Conservation (phyloP, 257 asterid species). For the Penstemon davidsonii region DNA sequence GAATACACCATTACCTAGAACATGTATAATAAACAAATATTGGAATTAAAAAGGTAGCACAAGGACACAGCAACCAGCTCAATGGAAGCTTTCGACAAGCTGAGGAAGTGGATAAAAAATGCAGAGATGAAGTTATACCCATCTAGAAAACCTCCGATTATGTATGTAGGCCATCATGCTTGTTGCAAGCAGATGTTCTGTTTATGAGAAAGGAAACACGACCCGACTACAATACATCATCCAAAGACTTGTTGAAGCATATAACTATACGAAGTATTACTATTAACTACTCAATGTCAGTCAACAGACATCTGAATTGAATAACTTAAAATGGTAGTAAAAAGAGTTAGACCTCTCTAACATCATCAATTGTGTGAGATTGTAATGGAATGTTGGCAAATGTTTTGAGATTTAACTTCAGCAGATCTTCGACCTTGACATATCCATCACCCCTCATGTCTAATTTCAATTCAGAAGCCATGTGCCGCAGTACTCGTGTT, state of each 20-base stretch:
- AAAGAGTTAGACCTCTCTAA: slow-evolving; percentile 63
- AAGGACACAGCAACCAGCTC: neutral
- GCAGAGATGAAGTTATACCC: too few species aligned
- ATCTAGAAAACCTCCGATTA: neutral
- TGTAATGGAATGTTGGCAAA: slow-evolving; percentile 60
- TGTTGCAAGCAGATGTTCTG: too few species aligned
- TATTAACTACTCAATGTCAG: neutral
- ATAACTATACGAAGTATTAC: neutral
- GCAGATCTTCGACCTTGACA: slow-evolving; percentile 79
- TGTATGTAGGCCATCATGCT: neutral
- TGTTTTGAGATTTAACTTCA: slow-evolving; percentile 76
- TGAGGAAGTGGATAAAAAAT: too few species aligned
- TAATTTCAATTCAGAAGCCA: slow-evolving; percentile 82
- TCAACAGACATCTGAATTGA: neutral
- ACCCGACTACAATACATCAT: neutral
- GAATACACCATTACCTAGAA: neutral
- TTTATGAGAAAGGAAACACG: too few species aligned
- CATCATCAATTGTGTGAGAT: slow-evolving; percentile 73
- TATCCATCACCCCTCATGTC: slow-evolving; percentile 87
- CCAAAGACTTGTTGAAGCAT: neutral
- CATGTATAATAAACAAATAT: neutral
- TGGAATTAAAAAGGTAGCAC: neutral
- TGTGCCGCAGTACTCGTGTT: slow-evolving; percentile 82
- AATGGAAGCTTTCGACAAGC: neutral
- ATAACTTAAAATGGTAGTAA: neutral